These are phyloP conservation scores for Mucor ambiguus DNA, from an alignment of 371 early-diverging fungal species.

Conservation along the genomic window DNA sequence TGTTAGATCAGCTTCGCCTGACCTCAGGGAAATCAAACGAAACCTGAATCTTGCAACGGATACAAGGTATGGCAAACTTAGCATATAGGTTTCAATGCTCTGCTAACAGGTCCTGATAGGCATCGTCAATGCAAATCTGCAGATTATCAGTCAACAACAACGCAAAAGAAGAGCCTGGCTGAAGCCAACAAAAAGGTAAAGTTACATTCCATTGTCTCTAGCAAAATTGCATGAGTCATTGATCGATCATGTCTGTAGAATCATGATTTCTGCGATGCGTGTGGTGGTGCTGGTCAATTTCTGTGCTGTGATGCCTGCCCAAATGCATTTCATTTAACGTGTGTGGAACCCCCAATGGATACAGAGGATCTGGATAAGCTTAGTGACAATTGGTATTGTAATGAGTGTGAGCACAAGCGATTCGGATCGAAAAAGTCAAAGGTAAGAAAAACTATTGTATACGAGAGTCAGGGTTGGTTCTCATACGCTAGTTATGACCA, in stretches of 20 bases:
- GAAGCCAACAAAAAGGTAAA: constrained; percentile 2
- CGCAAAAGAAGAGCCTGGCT: neutral
- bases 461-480: neutral
- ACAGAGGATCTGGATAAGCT: constrained; percentile 46
- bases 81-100: no score
- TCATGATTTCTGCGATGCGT: constrained; percentile 69
- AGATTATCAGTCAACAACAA: neutral
- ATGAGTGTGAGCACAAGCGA: constrained; percentile 44
- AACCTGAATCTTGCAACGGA: neutral
- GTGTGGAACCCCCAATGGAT: constrained; percentile 70
- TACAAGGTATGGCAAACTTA: neutral
- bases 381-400: constrained; percentile 70
- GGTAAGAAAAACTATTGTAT: constrained; percentile 15
- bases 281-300: constrained; percentile 65
- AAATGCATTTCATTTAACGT: constrained; percentile 73
- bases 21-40: neutral
- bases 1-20: constrained; percentile 4
- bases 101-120: neutral
- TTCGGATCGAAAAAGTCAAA: constrained; percentile 27
- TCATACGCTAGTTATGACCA: neutral
- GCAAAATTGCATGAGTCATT: neutral
- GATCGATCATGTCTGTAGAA: constrained; percentile 33
- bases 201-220: neutral
- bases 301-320: constrained; percentile 80
- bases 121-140: constrained; percentile 4